Percentiles rank a stretch among this genome's conserved stretches.
Conservation (phyloP, 345 rosid species). For the Linum lewisii region DNA sequence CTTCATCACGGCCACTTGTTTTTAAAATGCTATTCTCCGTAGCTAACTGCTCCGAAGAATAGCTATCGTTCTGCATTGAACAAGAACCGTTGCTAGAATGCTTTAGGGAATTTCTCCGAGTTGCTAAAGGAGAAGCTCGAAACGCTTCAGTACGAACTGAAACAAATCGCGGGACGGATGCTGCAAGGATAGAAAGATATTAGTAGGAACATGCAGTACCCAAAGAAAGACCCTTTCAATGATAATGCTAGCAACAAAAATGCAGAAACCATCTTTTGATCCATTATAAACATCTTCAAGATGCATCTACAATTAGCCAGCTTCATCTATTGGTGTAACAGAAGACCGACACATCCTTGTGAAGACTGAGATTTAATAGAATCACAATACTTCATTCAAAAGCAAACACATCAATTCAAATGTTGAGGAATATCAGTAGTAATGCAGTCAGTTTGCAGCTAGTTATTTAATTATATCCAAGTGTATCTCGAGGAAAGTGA, state of each 20-base stretch:
- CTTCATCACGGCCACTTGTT: conserved; percentile 22
- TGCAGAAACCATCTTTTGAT: not conserved
- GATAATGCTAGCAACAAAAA: not conserved
- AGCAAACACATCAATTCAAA: not conserved
- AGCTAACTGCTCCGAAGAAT: conserved; percentile 28
- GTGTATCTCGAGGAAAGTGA: not conserved
- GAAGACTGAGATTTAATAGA: not conserved
- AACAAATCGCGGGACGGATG: conserved; percentile 42
- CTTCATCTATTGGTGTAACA: not conserved
- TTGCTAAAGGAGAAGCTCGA: conserved; percentile 57
- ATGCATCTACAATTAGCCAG: not conserved
- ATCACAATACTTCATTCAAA: not conserved
- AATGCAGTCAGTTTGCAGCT: not conserved
- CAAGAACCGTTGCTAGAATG: conserved; percentile 17
- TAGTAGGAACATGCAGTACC: not conserved
- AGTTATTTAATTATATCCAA: no score
- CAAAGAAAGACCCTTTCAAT: not conserved
- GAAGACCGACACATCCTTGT: no score
- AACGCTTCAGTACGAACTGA: conserved; percentile 64
- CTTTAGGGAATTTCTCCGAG: conserved; percentile 25
- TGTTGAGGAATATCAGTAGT: no score
- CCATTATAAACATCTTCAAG: not conserved
- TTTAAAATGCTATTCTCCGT: conserved; percentile 16
- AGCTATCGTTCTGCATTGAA: conserved; percentile 19
- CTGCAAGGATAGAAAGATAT: conserved; percentile 17